Conservation (phyloP, 2,329 filamentous ascomycete genomes). For the Exophiala sp. region DNA sequence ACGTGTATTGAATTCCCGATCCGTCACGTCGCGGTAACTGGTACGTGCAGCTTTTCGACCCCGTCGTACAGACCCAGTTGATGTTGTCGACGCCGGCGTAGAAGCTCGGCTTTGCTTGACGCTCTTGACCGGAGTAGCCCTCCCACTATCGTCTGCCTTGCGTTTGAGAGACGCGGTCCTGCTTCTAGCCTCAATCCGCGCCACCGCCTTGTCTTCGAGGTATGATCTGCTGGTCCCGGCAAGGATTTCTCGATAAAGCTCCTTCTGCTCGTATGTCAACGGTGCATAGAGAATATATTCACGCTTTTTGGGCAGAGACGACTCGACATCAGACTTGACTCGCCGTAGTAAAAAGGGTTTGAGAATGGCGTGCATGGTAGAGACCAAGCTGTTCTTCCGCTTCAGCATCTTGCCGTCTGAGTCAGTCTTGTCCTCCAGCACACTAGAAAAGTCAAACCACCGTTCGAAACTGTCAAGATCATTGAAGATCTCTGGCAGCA, state of each 20-base stretch:
- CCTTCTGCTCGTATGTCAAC: slow-evolving; percentile 82
- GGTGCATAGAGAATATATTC: slow-evolving; percentile 95
- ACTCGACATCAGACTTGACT: slow-evolving; percentile 89
- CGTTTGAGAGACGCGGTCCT: slow-evolving; percentile 52
- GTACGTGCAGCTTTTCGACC: slow-evolving; percentile 41
- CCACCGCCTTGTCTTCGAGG: slow-evolving; percentile 47
- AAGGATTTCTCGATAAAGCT: slow-evolving; percentile 79
- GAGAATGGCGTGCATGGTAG: slow-evolving; percentile 85
- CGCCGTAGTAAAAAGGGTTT: slow-evolving; percentile 84
- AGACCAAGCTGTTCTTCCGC: slow-evolving; percentile 68
- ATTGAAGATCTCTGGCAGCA: slow-evolving; percentile 87
- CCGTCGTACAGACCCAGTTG: slow-evolving; percentile 47
- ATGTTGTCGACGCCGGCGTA: slow-evolving; percentile 57
- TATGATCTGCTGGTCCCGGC: slow-evolving; percentile 61
- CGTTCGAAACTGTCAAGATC: slow-evolving; percentile 87
- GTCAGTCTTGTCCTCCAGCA: slow-evolving; percentile 75
- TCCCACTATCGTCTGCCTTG: slow-evolving; percentile 44
- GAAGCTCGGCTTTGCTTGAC: slow-evolving; percentile 67
- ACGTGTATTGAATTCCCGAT: slow-evolving; percentile 76
- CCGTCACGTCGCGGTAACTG: slow-evolving; percentile 66
- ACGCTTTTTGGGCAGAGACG: slow-evolving; percentile 85
- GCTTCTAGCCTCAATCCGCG: slow-evolving; percentile 41
- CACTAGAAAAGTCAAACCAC: slow-evolving; percentile 94
- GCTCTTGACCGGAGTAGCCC: slow-evolving; percentile 59
- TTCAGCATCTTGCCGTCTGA: slow-evolving; percentile 69